Evolutionary conservation across 352 stramenopile genomes (phyloP).

Genomic region (Phytophthora parvispora): DNA sequence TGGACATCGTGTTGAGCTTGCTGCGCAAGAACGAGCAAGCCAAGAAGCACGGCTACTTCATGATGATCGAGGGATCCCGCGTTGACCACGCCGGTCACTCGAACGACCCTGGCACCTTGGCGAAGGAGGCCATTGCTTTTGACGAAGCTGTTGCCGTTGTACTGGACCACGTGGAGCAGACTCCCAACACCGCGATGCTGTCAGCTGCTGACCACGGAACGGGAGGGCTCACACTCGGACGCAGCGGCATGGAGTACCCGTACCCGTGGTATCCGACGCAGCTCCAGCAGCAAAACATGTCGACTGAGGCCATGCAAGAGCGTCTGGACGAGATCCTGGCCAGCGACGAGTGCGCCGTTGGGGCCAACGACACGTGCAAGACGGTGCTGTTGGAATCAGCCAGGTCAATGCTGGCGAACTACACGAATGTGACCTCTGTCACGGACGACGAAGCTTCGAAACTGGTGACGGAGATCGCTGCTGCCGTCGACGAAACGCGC

Average conservation of each 20-base stretch:
- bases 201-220: slow-evolving; percentile 76
- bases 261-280: slow-evolving; percentile 65
- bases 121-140: slow-evolving; percentile 74
- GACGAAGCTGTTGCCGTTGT: slow-evolving; percentile 77
- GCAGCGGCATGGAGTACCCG: slow-evolving; percentile 10
- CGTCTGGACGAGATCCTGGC: slow-evolving; percentile 43
- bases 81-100: slow-evolving; percentile 76
- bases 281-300: slow-evolving; percentile 63
- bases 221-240: slow-evolving; percentile 67
- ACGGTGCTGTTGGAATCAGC: slow-evolving; percentile 37
- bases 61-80: slow-evolving; percentile 83
- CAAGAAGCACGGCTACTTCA: slow-evolving; percentile 81
- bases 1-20: slow-evolving; percentile 64
- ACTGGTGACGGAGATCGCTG: slow-evolving; percentile 49
- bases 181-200: slow-evolving; percentile 64
- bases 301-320: slow-evolving; percentile 62
- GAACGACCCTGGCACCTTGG: slow-evolving; percentile 77
- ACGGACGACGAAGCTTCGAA: slow-evolving; percentile 31
- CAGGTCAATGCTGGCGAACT: slow-evolving; percentile 50
- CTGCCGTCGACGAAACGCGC: slow-evolving; percentile 50
- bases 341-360: slow-evolving; percentile 33
- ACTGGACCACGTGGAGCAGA: slow-evolving; percentile 58
- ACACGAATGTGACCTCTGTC: slow-evolving; percentile 62
- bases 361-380: slow-evolving; percentile 57
- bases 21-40: slow-evolving; percentile 78